phyloP scores from a whole-genome alignment of 2,329 filamentous ascomycete genomes.

The Dactylellina sp. region DNA sequence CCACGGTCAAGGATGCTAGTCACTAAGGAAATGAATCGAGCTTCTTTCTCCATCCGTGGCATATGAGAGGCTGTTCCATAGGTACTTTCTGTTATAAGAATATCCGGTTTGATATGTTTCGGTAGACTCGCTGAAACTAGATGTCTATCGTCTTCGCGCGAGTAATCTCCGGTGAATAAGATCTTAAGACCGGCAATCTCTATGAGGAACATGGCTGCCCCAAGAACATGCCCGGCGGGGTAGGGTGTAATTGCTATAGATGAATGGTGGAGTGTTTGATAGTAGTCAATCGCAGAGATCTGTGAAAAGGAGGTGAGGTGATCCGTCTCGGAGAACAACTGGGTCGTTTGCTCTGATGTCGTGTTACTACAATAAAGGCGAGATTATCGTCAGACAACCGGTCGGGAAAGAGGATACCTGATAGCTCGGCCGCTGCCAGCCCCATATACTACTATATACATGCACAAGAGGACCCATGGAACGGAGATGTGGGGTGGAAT shows the following conservation, averaged over 20 bases:
- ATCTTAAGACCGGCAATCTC: constrained; percentile 97
- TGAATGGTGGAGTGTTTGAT: constrained; percentile 96
- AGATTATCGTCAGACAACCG: constrained; percentile 74
- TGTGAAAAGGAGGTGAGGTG: constrained; percentile 91
- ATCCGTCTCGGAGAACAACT: constrained; percentile 92
- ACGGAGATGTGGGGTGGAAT: constrained; percentile 38
- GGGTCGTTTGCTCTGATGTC: constrained; percentile 70
- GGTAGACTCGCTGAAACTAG: constrained; percentile 93
- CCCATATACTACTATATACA: constrained; percentile 51
- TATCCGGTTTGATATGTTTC: constrained; percentile 85
- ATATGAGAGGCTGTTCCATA: constrained; percentile 96
- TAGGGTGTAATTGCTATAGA: constrained; percentile 97
- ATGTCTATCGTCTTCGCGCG: constrained; percentile 93
- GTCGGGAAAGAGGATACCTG: constrained; percentile 62
- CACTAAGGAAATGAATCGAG: constrained; percentile 93
- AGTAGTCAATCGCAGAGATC: constrained; percentile 98
- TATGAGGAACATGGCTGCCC: constrained; percentile 97
- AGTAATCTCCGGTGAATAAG: constrained; percentile 98
- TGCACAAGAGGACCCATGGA: constrained; percentile 33
- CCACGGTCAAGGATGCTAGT: constrained; percentile 91
- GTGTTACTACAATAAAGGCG: constrained; percentile 69
- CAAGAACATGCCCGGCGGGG: constrained; percentile 95
- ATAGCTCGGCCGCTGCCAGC: constrained; percentile 18
- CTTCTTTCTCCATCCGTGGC: constrained; percentile 88
- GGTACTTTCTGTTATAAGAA: constrained; percentile 96